Base-by-base conservation (phyloP, 2,329 filamentous ascomycete genomes). In the Fusarium sulawesiense region DNA sequence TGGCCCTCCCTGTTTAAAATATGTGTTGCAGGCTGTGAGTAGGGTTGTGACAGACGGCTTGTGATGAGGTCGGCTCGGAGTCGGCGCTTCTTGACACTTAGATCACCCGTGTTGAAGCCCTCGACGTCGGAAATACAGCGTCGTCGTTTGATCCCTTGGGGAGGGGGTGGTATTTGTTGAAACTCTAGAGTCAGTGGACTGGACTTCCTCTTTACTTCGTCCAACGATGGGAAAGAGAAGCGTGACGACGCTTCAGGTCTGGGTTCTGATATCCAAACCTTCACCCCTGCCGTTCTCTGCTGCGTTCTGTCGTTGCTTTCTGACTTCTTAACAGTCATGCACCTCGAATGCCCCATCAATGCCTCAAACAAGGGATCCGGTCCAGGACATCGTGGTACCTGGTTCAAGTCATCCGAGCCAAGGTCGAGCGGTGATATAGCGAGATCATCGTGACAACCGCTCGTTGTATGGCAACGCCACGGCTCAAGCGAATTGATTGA, bases 41-140 rank as follows among this genome's bases (percentile, higher is more conserved):
- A 93, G 2, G 91, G 90, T 49, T 84, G 86, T 12, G 90, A 92
- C 1, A 93, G 87, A 10, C 90, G 86, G 21, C 90, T 92, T 3
- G 91, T 93, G 74, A 92, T 87, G 45, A 93, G 83, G 21, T 86
- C 79, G 4, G 88, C 81, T 2, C 89, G 85, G 6, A 93, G 80
- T 6, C 91, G 85, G 25, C 91, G 87, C 78, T 93, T 93, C 83
- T 93, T 93, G 76, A 80, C 83, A 76, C 82, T 76, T 60, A 88
- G 69, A n/a, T 69, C 73, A 29, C 82, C 82, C 1, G 85, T 87
- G 70, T 84, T 82, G 53, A 83, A 86, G 56, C 84, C 88, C 64
- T 91, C 89, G 45, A 91, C 86, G 68, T 92, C 89, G 37, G 86
- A 84, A 4, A 80, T 70, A 7, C 83, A 79, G 25, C 89, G 85